Percentiles rank a stretch among this genome's conserved stretches.
Conservation (phyloP, 2,329 filamentous ascomycete genomes). For the Penicillium sp. region DNA sequence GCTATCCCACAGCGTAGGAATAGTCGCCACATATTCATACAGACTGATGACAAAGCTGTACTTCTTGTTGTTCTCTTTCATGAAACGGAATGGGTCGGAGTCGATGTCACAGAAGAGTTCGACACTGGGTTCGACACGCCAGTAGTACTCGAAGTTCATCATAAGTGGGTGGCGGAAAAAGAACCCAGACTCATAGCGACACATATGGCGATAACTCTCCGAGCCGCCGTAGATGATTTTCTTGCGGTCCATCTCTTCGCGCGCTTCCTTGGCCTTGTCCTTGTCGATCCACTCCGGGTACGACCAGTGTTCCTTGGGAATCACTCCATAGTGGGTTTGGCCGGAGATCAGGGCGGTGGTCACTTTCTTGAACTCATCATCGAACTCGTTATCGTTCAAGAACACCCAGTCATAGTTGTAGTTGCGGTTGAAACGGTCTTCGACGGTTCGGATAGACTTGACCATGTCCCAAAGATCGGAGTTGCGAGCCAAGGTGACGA, state of each 20-base stretch:
- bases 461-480: constrained; percentile 95
- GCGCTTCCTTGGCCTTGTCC: constrained; percentile 84
- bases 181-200: constrained; percentile 97
- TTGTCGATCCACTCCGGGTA: constrained; percentile 96
- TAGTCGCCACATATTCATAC: constrained; percentile 96
- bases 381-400: constrained; percentile 93
- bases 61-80: constrained; percentile 96
- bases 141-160: constrained; percentile 98
- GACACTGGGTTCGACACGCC: constrained; percentile 96
- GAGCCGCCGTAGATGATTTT: constrained; percentile 99
- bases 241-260: constrained; percentile 88
- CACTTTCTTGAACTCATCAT: constrained; percentile 89
- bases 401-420: constrained; percentile 99
- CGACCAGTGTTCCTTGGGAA: constrained; percentile 92
- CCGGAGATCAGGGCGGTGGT: constrained; percentile 89
- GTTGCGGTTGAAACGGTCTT: constrained; percentile 96
- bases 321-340: constrained; percentile 86
- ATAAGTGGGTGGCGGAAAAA: constrained; percentile 96
- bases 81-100: constrained; percentile 95
- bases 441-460: constrained; percentile 90
- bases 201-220: constrained; percentile 98
- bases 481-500: constrained; percentile 93
- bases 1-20: constrained; percentile 93
- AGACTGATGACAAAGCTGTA: constrained; percentile 96
- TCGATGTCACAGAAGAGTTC: constrained; percentile 95